Evolutionary conservation across 2,329 filamentous ascomycete genomes (phyloP), one percentile per base, ranked within the genome.

Genomic region (Mycosphaerella sp.): DNA sequence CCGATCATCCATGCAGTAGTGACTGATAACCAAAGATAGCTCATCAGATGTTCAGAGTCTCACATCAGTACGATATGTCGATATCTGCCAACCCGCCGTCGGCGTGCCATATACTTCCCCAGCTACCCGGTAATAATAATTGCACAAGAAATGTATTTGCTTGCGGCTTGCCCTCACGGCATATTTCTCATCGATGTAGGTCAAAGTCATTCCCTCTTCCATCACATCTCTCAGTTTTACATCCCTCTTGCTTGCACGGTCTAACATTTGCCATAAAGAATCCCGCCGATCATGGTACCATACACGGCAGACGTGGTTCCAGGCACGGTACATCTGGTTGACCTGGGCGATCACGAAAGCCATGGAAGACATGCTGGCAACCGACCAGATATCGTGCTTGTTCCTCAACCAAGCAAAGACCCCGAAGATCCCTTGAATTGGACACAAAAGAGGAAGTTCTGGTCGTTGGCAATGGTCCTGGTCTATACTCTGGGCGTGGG

Each of bases 401-500:
- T 61, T 7, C 59, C 59, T 13, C 57, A 60, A 45, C 59, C 59
- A 32, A 52, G 46, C 35, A 44, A 50, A 41, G 55, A 59, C 21
- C 58, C 57, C n/a, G 55, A 61, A 43, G 59, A 62, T 28, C 58
- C 58, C 13, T 48, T 62, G 9, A 61, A 59, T 35, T 61, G 59
- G 59, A 52, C 44, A n/a, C 55, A 49, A 6, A 50, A 44, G 12
- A 50, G 58, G 12, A 59, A 60, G 53, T 39, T 59, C 21, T 50
- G 56, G 37, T 50, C 55, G 3, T 41, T 56, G 13, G 34, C 46
- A 6, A 59, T 58, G 53, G 48, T 58, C 25, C 50, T 48, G 46
- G 49, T 61, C n/a, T 69, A 69, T 50, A 66, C 62, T 1, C 56
- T 68, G 6, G 58, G 61, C 8, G 58, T 65, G n/a, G 68, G 67